Base-by-base conservation (phyloP, 805 yeast genomes). In the Cyberlindnera maritima region DNA sequence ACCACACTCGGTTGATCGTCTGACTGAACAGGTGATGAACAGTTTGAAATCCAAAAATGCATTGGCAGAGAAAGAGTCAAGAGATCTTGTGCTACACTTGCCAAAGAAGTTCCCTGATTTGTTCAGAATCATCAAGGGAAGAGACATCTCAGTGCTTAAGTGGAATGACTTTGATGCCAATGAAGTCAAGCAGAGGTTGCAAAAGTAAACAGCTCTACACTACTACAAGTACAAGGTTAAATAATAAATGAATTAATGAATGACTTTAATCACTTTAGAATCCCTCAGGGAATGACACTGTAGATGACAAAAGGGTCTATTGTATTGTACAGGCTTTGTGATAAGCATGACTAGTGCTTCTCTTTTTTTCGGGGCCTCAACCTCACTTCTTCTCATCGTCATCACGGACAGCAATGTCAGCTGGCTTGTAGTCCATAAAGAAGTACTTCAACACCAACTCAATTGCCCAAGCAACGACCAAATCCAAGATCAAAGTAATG, bases 351-450 rank as follows among this genome's bases (percentile, higher is more conserved):
- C 25, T 21, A n/a, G n/a, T n/a, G 25, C 25, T 21, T 21, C 25
- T 21, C 25, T 21, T 21, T 32, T 14, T 32, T 14, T 35, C 15
- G 15, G 9, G 6, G 37, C 18, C 11, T 4, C 12, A 20, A 10
- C 9, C 2, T 23, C 21, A 14, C 40, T 25, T 28, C 41, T 44
- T 19, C 39, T 41, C 46, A 3, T 44, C 53, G 12, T 18, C 35
- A 5, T 54, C 57, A 46, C 68, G 69, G 2, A 54, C 36, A 6
- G 98, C 96, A 66, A 92, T 94, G 62, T 92, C 97, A 49, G 96
- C 88, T 42, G 98, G 88, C 60, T 85, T 84, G 59, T 81, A 88
- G 67, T 94, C 96, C 88, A 87, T 85, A 69, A 88, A 92, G 70
- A 84, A 81, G 62, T 74, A 72, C 66, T 94, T 94, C 71, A 94